A percentile compares a stretch with the other conserved stretches of the same genome.
Evolutionary conservation across 352 stramenopile species (phyloP).

Genomic region (Plasmopara viticola): DNA sequence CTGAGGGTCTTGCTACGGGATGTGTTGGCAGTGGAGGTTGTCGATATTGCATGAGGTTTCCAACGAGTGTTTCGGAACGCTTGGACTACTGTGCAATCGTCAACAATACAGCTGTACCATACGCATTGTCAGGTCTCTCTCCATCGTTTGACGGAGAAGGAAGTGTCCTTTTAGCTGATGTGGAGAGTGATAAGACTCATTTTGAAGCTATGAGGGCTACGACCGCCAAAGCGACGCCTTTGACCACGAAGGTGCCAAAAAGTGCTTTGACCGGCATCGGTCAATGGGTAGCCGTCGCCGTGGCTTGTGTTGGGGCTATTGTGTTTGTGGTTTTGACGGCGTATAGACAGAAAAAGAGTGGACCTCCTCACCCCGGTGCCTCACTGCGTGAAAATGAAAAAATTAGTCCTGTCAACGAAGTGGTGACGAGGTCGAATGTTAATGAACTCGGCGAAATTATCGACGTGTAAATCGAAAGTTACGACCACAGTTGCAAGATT

Average conservation of each 20-base stretch:
- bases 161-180: slow-evolving; percentile 1
- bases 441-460: slow-evolving; percentile 12
- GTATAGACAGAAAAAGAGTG: slow-evolving; percentile 6
- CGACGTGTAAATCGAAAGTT: slow-evolving; percentile 9
- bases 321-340: slow-evolving; percentile 7
- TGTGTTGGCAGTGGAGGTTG: slow-evolving; percentile 23
- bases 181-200: neutral
- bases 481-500: too few species aligned
- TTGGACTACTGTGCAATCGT: slow-evolving; percentile 24
- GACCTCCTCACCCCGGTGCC: neutral
- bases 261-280: neutral
- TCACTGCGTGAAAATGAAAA: slow-evolving; percentile 7
- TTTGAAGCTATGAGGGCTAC: neutral
- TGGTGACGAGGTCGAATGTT: slow-evolving; percentile 17
- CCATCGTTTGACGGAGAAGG: neutral
- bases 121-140: slow-evolving; percentile 9
- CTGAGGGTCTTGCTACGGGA: slow-evolving; percentile 17
- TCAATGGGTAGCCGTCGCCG: slow-evolving; percentile 2
- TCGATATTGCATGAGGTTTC: slow-evolving; percentile 29
- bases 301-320: slow-evolving; percentile 9
- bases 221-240: slow-evolving; percentile 2
- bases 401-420: slow-evolving; percentile 6
- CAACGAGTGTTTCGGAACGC: slow-evolving; percentile 15
- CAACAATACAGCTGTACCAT: slow-evolving; percentile 11
- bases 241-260: neutral